These are phyloP conservation scores for Neurospora sp. DNA, from an alignment of 495 filamentous ascomycete species.

Conservation along the genomic window DNA sequence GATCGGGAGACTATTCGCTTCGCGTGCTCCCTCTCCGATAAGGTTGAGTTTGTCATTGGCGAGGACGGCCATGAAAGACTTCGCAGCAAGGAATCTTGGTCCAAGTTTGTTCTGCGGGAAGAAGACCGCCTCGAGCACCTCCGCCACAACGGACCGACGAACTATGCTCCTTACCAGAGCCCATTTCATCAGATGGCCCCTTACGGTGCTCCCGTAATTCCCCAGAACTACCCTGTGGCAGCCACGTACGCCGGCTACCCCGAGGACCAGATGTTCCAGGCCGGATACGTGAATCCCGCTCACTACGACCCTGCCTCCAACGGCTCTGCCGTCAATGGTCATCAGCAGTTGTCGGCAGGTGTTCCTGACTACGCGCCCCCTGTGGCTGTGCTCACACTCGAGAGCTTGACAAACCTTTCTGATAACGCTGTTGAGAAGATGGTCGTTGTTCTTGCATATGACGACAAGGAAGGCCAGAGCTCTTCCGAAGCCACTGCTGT, in stretches of 20 bases:
- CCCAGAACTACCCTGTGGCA: conserved; percentile 4
- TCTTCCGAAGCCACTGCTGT: conserved; percentile 6
- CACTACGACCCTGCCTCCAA: conserved; percentile 24
- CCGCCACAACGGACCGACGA: conserved; percentile 31
- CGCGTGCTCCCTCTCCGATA: conserved; percentile 58
- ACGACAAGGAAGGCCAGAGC: conserved; percentile 7
- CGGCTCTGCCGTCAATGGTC: conserved; percentile 31
- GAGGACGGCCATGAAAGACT: conserved; percentile 70
- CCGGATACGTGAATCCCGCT: conserved; percentile 24
- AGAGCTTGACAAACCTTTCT: conserved; percentile 36
- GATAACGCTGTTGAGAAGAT: conserved; percentile 44
- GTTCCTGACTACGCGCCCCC: conserved; percentile 70
- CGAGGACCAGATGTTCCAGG: conserved; percentile 16
- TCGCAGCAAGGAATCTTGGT: conserved; percentile 67
- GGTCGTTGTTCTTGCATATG: conserved; percentile 11
- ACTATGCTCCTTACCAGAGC: conserved; percentile 3
- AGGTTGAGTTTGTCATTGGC: conserved; percentile 58
- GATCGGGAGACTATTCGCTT: conserved; percentile 59
- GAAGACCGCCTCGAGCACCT: conserved; percentile 32
- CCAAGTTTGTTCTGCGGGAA: conserved; percentile 64
- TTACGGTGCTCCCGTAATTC: conserved; percentile 4
- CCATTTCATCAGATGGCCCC: conserved; percentile 3
- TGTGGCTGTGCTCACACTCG: conserved; percentile 31
- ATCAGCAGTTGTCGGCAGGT: conserved; percentile 53
- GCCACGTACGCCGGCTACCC: conserved; percentile 9